Conservation (phyloP, 2,329 filamentous ascomycete species). For the Coleophoma cylindrospora region DNA sequence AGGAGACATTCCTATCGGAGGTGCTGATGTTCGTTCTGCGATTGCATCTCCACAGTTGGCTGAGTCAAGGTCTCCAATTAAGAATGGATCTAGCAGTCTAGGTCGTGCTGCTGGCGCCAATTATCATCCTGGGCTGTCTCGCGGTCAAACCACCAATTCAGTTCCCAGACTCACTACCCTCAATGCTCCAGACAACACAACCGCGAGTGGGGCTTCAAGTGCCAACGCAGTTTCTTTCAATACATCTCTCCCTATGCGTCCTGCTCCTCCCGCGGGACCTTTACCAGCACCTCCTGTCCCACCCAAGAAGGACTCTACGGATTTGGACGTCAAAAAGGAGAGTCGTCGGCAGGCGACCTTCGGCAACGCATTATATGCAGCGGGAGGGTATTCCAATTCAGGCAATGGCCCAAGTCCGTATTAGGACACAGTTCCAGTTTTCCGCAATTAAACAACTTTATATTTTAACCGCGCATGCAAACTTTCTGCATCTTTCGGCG, state of each 20-base stretch:
- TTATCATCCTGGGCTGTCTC: constrained; percentile 39
- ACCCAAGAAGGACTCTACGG: constrained; percentile 45
- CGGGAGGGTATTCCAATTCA: constrained; percentile 13
- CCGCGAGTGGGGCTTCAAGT: constrained; percentile 32
- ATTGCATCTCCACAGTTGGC: constrained; percentile 39
- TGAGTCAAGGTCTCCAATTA: constrained; percentile 24
- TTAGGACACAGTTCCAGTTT: constrained; percentile 1
- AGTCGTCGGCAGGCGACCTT: constrained; percentile 49
- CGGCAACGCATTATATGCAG: constrained; percentile 29
- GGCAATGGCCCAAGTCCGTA: constrained; percentile 13
- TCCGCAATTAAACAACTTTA: background rate
- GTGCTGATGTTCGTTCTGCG: constrained; percentile 37
- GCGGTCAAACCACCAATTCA: constrained; percentile 47
- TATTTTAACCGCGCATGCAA: background rate
- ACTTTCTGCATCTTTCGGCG: background rate
- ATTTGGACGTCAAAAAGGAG: constrained; percentile 40
- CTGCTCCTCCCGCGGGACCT: constrained; percentile 51
- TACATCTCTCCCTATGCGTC: constrained; percentile 55
- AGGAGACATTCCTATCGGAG: constrained; percentile 65
- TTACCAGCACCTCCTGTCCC: constrained; percentile 51
- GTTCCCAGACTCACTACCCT: constrained; percentile 40
- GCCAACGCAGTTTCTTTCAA: constrained; percentile 45
- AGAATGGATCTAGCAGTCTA: constrained; percentile 36
- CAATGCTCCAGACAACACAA: constrained; percentile 29
- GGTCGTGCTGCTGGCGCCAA: constrained; percentile 39